Conservation (phyloP, 1,139 yeast genomes). For the Candida tropicalis region DNA sequence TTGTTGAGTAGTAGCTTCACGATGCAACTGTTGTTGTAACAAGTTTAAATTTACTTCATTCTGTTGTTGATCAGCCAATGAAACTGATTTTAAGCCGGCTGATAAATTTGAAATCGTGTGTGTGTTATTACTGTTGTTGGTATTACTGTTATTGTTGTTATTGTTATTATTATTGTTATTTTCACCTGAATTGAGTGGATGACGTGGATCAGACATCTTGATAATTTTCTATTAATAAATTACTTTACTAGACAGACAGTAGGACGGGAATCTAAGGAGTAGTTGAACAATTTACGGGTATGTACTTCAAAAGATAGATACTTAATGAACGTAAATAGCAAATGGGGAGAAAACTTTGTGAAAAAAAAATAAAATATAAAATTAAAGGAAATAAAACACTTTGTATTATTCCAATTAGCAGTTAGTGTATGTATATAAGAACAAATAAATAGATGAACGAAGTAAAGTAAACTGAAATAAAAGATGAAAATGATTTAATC, state of each 20-base stretch:
- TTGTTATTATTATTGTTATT: constrained; percentile 7
- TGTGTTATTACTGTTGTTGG: constrained; percentile 15
- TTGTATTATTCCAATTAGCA: too few relatives aligned
- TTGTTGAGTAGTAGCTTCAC: constrained; percentile 34
- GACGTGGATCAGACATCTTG: constrained; percentile 12
- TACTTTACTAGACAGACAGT: too few relatives aligned
- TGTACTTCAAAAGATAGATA: not conserved
- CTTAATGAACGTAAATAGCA: not conserved
- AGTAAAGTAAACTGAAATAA: too few relatives aligned
- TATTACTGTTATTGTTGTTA: constrained; percentile 11
- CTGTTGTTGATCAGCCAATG: constrained; percentile 44
- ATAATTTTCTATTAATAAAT: too few relatives aligned
- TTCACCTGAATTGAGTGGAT: constrained; percentile 2
- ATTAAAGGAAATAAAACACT: too few relatives aligned
- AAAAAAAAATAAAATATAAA: too few relatives aligned
- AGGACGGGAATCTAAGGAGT: too few relatives aligned
- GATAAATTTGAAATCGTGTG: constrained; percentile 45
- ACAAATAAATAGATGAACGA: not conserved
- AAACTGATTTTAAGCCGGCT: constrained; percentile 52
- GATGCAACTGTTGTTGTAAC: constrained; percentile 46
- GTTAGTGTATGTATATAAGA: too few relatives aligned
- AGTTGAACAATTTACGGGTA: not conserved
- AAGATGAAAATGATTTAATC: too few relatives aligned
- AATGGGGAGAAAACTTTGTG: not conserved
- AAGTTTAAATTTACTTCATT: constrained; percentile 43